These are phyloP conservation scores for Dryadomyces quercus-mongolicae DNA, from an alignment of 2,329 filamentous ascomycete genomes.

Conservation along the genomic window DNA sequence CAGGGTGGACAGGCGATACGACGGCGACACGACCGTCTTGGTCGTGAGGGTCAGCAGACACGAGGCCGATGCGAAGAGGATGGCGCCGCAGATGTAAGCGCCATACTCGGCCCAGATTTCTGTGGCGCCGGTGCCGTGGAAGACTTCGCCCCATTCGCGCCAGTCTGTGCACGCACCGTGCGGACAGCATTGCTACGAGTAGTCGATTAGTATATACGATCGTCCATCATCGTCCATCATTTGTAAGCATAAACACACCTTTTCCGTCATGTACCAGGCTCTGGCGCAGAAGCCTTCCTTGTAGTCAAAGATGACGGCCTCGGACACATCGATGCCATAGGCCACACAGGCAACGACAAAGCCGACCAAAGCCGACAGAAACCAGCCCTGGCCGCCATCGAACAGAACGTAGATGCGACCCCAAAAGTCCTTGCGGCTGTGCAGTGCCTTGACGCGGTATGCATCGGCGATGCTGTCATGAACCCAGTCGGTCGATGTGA, in stretches of 20 bases:
- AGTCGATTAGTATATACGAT: no score
- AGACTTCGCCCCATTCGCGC: conserved; percentile 40
- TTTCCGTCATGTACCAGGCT: conserved; percentile 63
- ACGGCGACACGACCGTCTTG: conserved; percentile 88
- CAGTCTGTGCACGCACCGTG: conserved; percentile 43
- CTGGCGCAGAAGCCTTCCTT: conserved; percentile 76
- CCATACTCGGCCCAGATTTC: conserved; percentile 60
- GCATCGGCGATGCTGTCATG: conserved; percentile 95
- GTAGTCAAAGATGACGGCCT: conserved; percentile 75
- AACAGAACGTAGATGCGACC: conserved; percentile 67
- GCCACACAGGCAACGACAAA: conserved; percentile 74
- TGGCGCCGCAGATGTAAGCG: conserved; percentile 61
- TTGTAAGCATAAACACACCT: conserved; percentile 18
- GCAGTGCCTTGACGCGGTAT: conserved; percentile 72
- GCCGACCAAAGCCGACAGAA: conserved; percentile 82
- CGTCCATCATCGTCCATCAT: no score
- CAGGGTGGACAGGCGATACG: conserved; percentile 73
- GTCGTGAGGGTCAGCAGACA: conserved; percentile 77
- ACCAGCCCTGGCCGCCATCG: conserved; percentile 87
- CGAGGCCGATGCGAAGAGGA: conserved; percentile 56
- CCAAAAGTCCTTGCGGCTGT: conserved; percentile 69
- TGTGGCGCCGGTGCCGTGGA: conserved; percentile 32
- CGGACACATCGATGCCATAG: conserved; percentile 80
- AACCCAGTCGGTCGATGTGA: conserved; percentile 95
- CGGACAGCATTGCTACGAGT: conserved; percentile 45